These are phyloP conservation scores for Fusarium xylarioides DNA, from an alignment of 2,329 filamentous ascomycete species.

Conservation along the genomic window DNA sequence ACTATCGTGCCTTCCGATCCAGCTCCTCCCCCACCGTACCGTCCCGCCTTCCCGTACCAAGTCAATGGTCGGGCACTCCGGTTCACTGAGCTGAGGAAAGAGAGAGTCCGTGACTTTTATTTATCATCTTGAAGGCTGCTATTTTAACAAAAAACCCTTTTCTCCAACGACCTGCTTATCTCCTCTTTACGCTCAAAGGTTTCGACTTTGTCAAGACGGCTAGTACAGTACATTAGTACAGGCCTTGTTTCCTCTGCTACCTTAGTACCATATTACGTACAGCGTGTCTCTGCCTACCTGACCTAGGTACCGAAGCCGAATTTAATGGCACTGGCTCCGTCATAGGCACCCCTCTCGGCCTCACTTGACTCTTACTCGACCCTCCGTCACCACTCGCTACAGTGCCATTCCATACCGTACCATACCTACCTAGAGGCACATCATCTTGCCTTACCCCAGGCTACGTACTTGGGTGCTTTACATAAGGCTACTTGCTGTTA, in stretches of 20 bases:
- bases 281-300: conserved; percentile 22
- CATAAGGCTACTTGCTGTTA: conserved; percentile 19
- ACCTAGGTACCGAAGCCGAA: conserved; percentile 4
- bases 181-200: not conserved
- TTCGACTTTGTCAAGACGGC: not conserved
- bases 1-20: conserved; percentile 24
- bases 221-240: not conserved
- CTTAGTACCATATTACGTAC: not conserved
- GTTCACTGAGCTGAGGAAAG: conserved; percentile 1
- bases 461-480: conserved; percentile 2
- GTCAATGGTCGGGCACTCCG: conserved; percentile 19
- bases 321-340: conserved; percentile 30
- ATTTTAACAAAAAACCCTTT: not conserved
- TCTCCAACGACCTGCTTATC: not conserved
- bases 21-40: conserved; percentile 29
- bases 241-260: not conserved
- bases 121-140: conserved; percentile 8
- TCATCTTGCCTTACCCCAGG: conserved; percentile 1
- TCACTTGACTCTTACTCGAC: conserved; percentile 32
- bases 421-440: not conserved
- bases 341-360: conserved; percentile 36
- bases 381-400: conserved; percentile 28
- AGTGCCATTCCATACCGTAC: not conserved
- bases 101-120: conserved; percentile 14
- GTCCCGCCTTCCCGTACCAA: conserved; percentile 24